Evolutionary conservation across 176 grass and related monocot species (phyloP).

Genomic region (Dendrocalamus sinicus): DNA sequence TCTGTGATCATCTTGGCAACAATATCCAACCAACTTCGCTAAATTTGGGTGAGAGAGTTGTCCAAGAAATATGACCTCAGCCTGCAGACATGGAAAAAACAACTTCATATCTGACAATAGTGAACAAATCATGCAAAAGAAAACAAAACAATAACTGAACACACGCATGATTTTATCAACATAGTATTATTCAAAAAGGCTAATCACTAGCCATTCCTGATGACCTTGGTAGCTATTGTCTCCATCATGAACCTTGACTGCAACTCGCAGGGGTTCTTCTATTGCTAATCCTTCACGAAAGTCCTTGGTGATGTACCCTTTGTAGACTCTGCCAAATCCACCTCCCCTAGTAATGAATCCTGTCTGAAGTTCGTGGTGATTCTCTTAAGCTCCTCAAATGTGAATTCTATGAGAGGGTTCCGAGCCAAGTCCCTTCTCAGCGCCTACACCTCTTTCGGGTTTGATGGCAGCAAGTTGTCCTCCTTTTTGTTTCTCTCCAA

Average conservation of each 20-base stretch:
- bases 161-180: neutral
- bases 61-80: constrained; percentile 85
- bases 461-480: constrained; percentile 60
- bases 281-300: constrained; percentile 49
- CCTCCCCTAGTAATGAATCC: constrained; percentile 73
- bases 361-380: constrained; percentile 78
- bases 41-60: constrained; percentile 89
- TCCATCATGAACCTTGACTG: constrained; percentile 86
- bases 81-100: constrained; percentile 47
- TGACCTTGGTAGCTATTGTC: constrained; percentile 89
- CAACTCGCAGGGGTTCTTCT: constrained; percentile 61
- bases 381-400: constrained; percentile 71
- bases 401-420: constrained; percentile 79
- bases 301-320: constrained; percentile 63
- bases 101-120: constrained; percentile 21
- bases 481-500: constrained; percentile 61
- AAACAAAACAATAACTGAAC: neutral
- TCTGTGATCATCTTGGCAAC: constrained; percentile 71
- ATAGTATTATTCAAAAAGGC: constrained; percentile 19
- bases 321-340: constrained; percentile 85
- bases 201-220: constrained; percentile 82
- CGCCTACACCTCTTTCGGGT: constrained; percentile 73
- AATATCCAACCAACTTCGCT: constrained; percentile 81
- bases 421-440: constrained; percentile 47
- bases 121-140: neutral